A percentile compares a stretch with the other conserved stretches of the same genome.
Evolutionary conservation across 1,284 basidiomycete genomes (phyloP).

Genomic region (Naganishia cerealis): DNA sequence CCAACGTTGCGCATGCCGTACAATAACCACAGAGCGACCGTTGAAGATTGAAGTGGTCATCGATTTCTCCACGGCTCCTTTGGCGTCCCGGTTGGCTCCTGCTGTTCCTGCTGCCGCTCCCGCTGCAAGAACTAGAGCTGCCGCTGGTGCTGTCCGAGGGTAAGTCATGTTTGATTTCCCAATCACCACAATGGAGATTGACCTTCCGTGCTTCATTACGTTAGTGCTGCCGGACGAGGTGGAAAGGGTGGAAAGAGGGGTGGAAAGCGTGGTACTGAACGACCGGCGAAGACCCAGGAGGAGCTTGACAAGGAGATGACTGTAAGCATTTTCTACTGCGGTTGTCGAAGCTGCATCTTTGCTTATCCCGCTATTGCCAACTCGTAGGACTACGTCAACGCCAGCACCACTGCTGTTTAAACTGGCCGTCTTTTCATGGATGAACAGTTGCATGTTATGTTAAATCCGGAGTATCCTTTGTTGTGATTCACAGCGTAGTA

Average conservation of each 20-base stretch:
- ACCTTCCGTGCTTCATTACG: background rate
- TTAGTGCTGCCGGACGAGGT: conserved; percentile 54
- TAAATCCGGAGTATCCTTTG: background rate
- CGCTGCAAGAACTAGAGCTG: conserved; percentile 45
- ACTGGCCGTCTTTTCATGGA: background rate
- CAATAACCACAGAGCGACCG: conserved; percentile 70
- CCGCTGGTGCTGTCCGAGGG: conserved; percentile 48
- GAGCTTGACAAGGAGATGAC: conserved; percentile 66
- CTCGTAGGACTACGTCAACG: conserved; percentile 27
- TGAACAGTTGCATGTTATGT: background rate
- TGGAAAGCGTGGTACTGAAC: conserved; percentile 51
- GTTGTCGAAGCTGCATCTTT: background rate
- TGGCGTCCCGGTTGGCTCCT: conserved; percentile 60
- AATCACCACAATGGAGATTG: conserved; percentile 33
- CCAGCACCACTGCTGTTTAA: conserved; percentile 28
- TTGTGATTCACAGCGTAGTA: conserved; percentile 1
- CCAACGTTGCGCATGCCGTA: background rate
- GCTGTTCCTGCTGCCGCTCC: conserved; percentile 54
- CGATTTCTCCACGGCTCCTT: conserved; percentile 75
- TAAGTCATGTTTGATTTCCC: conserved; percentile 36
- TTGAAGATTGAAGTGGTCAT: conserved; percentile 98
- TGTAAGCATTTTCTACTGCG: conserved; percentile 57
- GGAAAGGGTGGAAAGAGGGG: conserved; percentile 59
- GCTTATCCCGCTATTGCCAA: background rate
- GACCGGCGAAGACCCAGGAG: conserved; percentile 59